Base-by-base conservation (phyloP, 495 filamentous ascomycete species). In the Daldinia caldariorum region DNA sequence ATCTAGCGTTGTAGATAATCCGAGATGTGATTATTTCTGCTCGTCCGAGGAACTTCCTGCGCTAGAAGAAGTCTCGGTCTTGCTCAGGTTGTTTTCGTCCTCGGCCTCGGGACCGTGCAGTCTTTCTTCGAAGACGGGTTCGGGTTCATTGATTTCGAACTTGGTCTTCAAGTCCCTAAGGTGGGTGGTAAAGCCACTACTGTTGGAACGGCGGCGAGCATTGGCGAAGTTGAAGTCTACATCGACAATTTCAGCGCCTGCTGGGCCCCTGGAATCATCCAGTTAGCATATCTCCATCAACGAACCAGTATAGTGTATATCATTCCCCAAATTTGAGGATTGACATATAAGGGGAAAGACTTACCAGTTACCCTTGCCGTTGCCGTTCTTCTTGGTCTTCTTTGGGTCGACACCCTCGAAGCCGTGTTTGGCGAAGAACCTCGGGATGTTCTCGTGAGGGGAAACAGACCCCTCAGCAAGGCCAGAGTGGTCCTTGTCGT, bases 81-180 rank as follows among this genome's bases (percentile, higher is more conserved):
- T 87, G 72, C 73, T 73, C 65, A 85, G 82, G 26, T 79, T 76
- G 41, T 81, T 80, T 22, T 82, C 84, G 12, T 81, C 80, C 61
- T 87, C 85, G 50, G 80, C 78, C 29, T 58, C 65, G 39, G 84
- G 77, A 12, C 88, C 90, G 74, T 94, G 91, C 51, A 93, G 58
- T 57, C 87, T 86, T 82, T 97, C 94, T 77, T 97, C 92, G 71
- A 96, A 97, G 63, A 94, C 90, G 61, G 93, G 94, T 83, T 89
- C 91, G 74, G 97, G 85, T 71, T 87, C 88, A 71, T 89, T 87
- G 81, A 99, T 89, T 85, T 94, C 88, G 64, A 97, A 92, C 87
- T 93, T 94, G 77, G 90, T 89, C 86, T 95, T 97, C 89, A 99
- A 97, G 85, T 99, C 94, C 88, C 97, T 97, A 72, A 93, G 89